Percentiles rank a stretch among this genome's conserved stretches.
These are phyloP conservation scores for Tylopilus subfusipes DNA, from an alignment of 768 basidiomycete species.

Conservation along the genomic window DNA sequence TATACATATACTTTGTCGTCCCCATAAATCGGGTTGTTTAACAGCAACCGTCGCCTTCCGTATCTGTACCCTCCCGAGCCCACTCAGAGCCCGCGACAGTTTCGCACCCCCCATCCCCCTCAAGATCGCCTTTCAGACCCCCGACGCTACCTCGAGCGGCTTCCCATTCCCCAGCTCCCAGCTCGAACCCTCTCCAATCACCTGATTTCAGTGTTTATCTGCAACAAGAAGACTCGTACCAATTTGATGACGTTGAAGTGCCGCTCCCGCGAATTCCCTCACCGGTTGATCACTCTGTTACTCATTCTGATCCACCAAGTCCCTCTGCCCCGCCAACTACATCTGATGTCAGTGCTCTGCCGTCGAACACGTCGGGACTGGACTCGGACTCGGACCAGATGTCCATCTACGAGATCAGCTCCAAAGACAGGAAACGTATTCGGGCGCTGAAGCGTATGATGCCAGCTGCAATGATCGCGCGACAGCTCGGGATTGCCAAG, in stretches of 20 bases:
- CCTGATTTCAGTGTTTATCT: slow-evolving; percentile 13
- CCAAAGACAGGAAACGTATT: slow-evolving; percentile 33
- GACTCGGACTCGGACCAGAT: slow-evolving; percentile 21
- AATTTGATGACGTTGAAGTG: slow-evolving; percentile 6
- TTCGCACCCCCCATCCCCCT: slow-evolving; percentile 2
- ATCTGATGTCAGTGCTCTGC: slow-evolving; percentile 15
- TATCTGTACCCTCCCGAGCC: slow-evolving; percentile 3
- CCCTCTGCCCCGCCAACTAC: slow-evolving; percentile 16
- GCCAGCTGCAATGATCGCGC: slow-evolving; percentile 50
- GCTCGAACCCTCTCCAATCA: slow-evolving; percentile 1
- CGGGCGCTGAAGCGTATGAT: slow-evolving; percentile 48
- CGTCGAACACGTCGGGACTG: slow-evolving; percentile 14
- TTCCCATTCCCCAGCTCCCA: slow-evolving; percentile 6
- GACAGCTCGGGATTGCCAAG: slow-evolving; percentile 22
- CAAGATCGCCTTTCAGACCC: slow-evolving; percentile 1
- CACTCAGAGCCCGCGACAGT: slow-evolving; percentile 12
- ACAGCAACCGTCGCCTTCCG: slow-evolving; percentile 9
- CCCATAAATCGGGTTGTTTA: not conserved
- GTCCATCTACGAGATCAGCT: slow-evolving; percentile 17
- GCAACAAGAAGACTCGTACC: slow-evolving; percentile 16
- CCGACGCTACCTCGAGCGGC: slow-evolving; percentile 3
- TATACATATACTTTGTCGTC: not conserved
- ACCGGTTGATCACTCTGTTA: not conserved
- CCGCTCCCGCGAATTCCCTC: slow-evolving; percentile 2
- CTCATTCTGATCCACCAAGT: slow-evolving; percentile 13